A percentile compares a stretch with the other conserved stretches of the same genome.
phyloP scores from a whole-genome alignment of 768 basidiomycete species.

The Rhodotorula babjevae region DNA sequence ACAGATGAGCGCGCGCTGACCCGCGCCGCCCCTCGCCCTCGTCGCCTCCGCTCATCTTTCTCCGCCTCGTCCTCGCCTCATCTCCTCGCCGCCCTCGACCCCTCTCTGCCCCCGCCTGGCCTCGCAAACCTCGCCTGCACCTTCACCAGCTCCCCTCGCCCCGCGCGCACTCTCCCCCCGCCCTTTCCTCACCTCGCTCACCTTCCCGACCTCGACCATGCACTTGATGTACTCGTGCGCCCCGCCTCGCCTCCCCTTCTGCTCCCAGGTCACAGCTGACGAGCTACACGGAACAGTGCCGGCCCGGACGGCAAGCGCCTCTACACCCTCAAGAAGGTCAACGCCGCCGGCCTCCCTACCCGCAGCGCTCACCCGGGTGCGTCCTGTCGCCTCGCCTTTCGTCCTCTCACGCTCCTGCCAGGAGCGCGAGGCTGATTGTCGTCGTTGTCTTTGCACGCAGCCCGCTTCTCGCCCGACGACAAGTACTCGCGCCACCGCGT shows the following conservation, averaged over 20 bases:
- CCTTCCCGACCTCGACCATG: conserved; percentile 55
- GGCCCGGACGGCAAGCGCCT: conserved; percentile 71
- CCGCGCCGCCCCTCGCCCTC: no score
- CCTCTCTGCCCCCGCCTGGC: no score
- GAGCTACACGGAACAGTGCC: conserved; percentile 50
- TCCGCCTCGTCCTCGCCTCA: neutral
- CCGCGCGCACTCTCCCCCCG: neutral
- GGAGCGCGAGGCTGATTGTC: neutral
- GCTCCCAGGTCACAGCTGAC: neutral
- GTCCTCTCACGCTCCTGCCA: no score
- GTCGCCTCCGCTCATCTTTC: no score
- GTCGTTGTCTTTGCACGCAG: conserved; percentile 50
- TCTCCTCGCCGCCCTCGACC: no score
- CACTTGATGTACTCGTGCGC: conserved; percentile 79
- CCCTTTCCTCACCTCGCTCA: neutral
- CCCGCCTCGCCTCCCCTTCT: no score
- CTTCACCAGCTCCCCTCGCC: neutral
- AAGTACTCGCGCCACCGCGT: conserved; percentile 98
- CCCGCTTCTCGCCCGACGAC: conserved; percentile 98
- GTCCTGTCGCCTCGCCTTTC: conserved; percentile 35
- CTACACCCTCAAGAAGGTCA: conserved; percentile 95
- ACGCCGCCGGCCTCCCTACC: conserved; percentile 71
- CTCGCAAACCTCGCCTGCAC: no score
- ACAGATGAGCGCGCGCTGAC: no score
- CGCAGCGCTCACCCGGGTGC: conserved; percentile 96